Percentiles rank a stretch among this genome's conserved stretches.
Conservation (phyloP, 208 protist genomes). For the Porcisia deanei region DNA sequence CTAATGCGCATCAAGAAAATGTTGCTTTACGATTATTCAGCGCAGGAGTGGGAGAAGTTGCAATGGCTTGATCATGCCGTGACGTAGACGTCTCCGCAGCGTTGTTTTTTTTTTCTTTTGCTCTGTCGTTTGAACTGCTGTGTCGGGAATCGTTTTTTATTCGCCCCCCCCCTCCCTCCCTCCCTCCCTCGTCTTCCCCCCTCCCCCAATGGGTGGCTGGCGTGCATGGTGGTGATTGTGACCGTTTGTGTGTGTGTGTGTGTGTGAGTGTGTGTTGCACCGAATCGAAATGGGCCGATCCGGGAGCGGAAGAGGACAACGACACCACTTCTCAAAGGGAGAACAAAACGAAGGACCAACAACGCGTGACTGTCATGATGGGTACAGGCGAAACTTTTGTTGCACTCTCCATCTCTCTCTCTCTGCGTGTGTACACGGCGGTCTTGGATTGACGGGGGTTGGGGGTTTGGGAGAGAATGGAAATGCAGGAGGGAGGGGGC, state of each 20-base stretch:
- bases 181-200: not conserved
- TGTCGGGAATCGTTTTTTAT: not conserved
- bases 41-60: constrained; percentile 60
- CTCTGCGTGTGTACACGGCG: too few relatives aligned
- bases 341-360: too few relatives aligned
- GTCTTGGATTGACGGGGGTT: not conserved
- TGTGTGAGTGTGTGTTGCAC: not conserved
- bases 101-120: too few relatives aligned
- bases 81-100: constrained; percentile 9
- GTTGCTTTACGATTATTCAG: constrained; percentile 52
- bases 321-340: not conserved
- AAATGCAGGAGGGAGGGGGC: not conserved
- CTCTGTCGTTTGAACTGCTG: not conserved
- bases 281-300: not conserved
- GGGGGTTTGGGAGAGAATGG: not conserved
- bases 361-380: too few relatives aligned
- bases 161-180: not conserved
- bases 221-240: too few relatives aligned
- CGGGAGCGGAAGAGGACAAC: not conserved
- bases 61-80: constrained; percentile 23
- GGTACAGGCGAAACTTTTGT: too few relatives aligned
- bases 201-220: too few relatives aligned
- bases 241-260: not conserved
- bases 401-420: too few relatives aligned
- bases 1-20: constrained; percentile 31